These are phyloP conservation scores for Vachellia collinsii DNA, from an alignment of 306 rosid species.

Conservation along the genomic window DNA sequence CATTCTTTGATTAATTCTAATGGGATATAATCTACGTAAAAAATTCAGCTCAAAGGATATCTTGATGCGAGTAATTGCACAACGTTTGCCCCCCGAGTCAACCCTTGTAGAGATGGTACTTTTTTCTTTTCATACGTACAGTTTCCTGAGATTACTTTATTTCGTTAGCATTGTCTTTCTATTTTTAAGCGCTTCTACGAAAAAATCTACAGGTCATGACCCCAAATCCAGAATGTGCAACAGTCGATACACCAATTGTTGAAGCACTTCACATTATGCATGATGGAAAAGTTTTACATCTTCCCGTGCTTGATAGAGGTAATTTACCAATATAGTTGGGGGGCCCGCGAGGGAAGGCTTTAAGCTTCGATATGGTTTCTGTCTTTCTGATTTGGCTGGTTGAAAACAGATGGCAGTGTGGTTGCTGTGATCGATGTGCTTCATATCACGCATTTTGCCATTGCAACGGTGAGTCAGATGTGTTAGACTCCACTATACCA, in stretches of 20 bases:
- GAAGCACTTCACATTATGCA: constrained; percentile 96
- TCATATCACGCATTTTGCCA: constrained; percentile 91
- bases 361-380: constrained; percentile 23
- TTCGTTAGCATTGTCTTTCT: not conserved
- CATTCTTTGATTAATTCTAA: constrained; percentile 14
- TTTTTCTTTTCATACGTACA: constrained; percentile 3
- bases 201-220: constrained; percentile 80
- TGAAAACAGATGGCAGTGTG: constrained; percentile 70
- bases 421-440: constrained; percentile 85
- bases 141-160: not conserved
- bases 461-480: constrained; percentile 78
- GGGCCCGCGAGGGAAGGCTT: not conserved
- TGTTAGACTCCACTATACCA: constrained; percentile 8
- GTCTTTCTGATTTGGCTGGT: constrained; percentile 38
- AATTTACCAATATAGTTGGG: constrained; percentile 13
- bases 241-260: constrained; percentile 84
- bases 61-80: constrained; percentile 92
- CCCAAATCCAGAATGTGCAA: constrained; percentile 89
- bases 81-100: constrained; percentile 68
- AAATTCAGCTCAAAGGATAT: constrained; percentile 83
- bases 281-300: constrained; percentile 89
- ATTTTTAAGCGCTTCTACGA: constrained; percentile 17
- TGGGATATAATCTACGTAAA: constrained; percentile 24
- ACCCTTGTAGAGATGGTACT: constrained; percentile 89
- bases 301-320: constrained; percentile 91